Conservation (phyloP, 2,329 filamentous ascomycete species). For the Samsoniella hepiali region DNA sequence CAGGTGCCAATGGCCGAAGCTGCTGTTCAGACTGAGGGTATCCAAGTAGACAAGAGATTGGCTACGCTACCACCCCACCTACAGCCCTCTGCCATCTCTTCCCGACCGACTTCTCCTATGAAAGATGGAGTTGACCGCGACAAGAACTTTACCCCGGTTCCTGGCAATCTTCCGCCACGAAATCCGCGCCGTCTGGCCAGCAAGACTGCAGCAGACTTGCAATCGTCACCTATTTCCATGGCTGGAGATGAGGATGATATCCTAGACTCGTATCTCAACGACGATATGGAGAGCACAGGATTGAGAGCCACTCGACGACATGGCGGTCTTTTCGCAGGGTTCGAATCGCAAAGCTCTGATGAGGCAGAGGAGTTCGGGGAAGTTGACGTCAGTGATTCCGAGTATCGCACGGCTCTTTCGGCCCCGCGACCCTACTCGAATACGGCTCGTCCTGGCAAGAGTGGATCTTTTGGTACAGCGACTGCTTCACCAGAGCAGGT, state of each 20-base stretch:
- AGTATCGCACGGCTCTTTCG: slow-evolving; percentile 63
- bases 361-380: slow-evolving; percentile 62
- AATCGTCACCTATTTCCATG: slow-evolving; percentile 36
- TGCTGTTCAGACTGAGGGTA: slow-evolving; percentile 81
- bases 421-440: slow-evolving; percentile 54
- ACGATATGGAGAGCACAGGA: slow-evolving; percentile 59
- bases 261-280: slow-evolving; percentile 71
- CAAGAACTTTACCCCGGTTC: slow-evolving; percentile 50
- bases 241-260: slow-evolving; percentile 38
- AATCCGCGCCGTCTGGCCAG: slow-evolving; percentile 56
- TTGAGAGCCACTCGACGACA: slow-evolving; percentile 69
- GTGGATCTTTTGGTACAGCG: slow-evolving; percentile 38
- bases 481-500: slow-evolving; percentile 44
- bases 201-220: slow-evolving; percentile 45
- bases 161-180: slow-evolving; percentile 53
- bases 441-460: slow-evolving; percentile 38
- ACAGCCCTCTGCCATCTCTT: slow-evolving; percentile 71
- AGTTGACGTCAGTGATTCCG: slow-evolving; percentile 61
- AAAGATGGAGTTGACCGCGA: slow-evolving; percentile 32
- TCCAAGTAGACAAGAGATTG: slow-evolving; percentile 75
- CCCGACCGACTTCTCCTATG: slow-evolving; percentile 54
- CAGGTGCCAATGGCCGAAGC: slow-evolving; percentile 31
- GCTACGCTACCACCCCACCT: slow-evolving; percentile 73
- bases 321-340: slow-evolving; percentile 83
- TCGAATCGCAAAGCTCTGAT: slow-evolving; percentile 68